These are phyloP conservation scores for Pseudocercospora eumusae DNA, from an alignment of 2,329 filamentous ascomycete species.

Conservation along the genomic window DNA sequence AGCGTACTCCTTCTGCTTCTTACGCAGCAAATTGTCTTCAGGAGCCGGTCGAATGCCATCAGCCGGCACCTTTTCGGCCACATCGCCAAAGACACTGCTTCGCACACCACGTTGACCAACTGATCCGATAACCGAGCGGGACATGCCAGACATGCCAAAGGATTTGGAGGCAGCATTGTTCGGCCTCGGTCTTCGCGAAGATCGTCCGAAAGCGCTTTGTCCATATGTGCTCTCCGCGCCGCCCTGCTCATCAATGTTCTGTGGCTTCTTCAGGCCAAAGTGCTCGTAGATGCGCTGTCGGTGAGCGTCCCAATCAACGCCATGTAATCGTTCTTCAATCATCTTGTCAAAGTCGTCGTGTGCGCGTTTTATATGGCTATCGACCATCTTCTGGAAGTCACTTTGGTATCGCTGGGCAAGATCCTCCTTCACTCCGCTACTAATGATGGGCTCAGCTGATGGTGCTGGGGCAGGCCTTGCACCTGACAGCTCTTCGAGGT, in stretches of 20 bases:
- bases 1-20: conserved; percentile 81
- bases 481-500: conserved; percentile 56
- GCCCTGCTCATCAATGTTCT: conserved; percentile 39
- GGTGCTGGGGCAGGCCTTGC: conserved; percentile 19
- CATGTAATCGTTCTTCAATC: conserved; percentile 85
- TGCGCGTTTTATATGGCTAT: conserved; percentile 67
- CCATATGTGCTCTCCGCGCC: conserved; percentile 28
- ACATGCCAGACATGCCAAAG: conserved; percentile 70
- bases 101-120: conserved; percentile 58
- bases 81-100: conserved; percentile 43
- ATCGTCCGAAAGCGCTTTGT: conserved; percentile 56
- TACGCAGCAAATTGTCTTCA: conserved; percentile 74
- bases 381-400: conserved; percentile 60
- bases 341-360: conserved; percentile 91
- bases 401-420: conserved; percentile 49
- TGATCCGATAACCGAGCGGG: conserved; percentile 83
- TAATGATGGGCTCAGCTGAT: conserved; percentile 7
- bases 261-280: conserved; percentile 71
- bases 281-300: conserved; percentile 92
- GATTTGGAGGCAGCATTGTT: conserved; percentile 49
- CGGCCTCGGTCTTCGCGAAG: conserved; percentile 46
- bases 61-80: conserved; percentile 51
- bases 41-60: conserved; percentile 52
- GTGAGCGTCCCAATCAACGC: conserved; percentile 91
- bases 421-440: conserved; percentile 36